Evolutionary conservation across 2,329 filamentous ascomycete species (phyloP).

Genomic region (Colletotrichum magnum): DNA sequence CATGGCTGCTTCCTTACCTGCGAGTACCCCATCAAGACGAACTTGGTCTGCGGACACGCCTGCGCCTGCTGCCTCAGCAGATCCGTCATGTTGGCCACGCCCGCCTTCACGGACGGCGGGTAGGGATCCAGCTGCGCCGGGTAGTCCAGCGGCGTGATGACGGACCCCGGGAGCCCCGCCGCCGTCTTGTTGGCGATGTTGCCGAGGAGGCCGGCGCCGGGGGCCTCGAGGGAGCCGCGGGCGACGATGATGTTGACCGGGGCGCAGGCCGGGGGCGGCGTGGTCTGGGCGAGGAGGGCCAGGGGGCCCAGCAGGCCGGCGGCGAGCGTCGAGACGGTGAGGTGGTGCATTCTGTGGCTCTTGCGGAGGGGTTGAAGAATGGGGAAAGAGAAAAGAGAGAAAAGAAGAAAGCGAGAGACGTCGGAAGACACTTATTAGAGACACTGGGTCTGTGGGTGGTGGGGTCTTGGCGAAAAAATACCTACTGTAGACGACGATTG

Average conservation of each 20-base stretch:
- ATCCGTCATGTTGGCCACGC: constrained; percentile 49
- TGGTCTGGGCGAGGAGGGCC: constrained; percentile 19
- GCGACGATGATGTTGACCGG: constrained; percentile 56
- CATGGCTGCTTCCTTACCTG: constrained; percentile 47
- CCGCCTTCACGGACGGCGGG: constrained; percentile 51
- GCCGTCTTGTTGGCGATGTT: constrained; percentile 50
- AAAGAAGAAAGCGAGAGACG: no score
- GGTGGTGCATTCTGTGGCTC: constrained; percentile 19
- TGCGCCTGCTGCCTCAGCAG: constrained; percentile 50
- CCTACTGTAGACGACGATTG: neutral
- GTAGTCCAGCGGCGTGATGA: constrained; percentile 54
- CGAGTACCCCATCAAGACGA: constrained; percentile 59
- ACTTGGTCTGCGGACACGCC: constrained; percentile 54
- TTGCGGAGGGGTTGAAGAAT: neutral
- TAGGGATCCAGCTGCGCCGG: constrained; percentile 55
- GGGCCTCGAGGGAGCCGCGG: constrained; percentile 53
- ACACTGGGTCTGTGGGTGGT: no score
- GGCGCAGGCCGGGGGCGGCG: constrained; percentile 19
- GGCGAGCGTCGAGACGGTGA: constrained; percentile 24
- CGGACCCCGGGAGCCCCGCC: constrained; percentile 50
- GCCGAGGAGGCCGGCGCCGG: constrained; percentile 53
- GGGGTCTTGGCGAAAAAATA: no score
- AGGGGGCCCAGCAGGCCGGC: constrained; percentile 20
- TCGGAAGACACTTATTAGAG: no score
- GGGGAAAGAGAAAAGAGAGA: neutral